A percentile compares a stretch with the other conserved stretches of the same genome.
These are phyloP conservation scores for Suillus placidus DNA, from an alignment of 768 basidiomycete genomes.

Conservation along the genomic window DNA sequence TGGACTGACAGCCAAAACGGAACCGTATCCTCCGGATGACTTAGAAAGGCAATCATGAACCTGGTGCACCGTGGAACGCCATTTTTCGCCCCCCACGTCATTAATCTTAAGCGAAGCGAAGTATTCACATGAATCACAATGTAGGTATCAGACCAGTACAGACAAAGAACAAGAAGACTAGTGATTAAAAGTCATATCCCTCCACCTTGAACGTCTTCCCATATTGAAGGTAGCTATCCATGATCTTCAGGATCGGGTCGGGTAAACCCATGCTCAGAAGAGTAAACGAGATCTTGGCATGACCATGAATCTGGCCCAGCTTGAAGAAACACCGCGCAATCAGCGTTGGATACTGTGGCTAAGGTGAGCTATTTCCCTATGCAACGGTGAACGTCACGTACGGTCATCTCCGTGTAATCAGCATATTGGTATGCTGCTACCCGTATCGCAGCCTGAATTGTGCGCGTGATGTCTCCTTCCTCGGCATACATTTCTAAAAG, in stretches of 20 bases:
- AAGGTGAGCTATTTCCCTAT: slow-evolving; percentile 5
- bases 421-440: slow-evolving; percentile 91
- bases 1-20: slow-evolving; percentile 7
- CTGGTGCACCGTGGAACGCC: background rate
- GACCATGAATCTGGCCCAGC: slow-evolving; percentile 89
- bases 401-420: slow-evolving; percentile 88
- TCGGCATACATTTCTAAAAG: slow-evolving; percentile 96
- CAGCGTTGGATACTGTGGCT: slow-evolving; percentile 78
- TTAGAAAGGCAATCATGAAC: slow-evolving; percentile 13
- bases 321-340: slow-evolving; percentile 93
- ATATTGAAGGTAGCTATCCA: slow-evolving; percentile 90
- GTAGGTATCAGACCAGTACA: background rate
- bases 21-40: slow-evolving; percentile 10
- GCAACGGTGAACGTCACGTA: slow-evolving; percentile 42
- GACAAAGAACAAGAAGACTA: background rate
- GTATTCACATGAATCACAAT: slow-evolving; percentile 1
- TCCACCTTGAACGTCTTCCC: slow-evolving; percentile 88
- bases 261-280: slow-evolving; percentile 94
- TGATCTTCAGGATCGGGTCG: slow-evolving; percentile 85
- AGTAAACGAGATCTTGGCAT: slow-evolving; percentile 92
- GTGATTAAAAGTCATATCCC: slow-evolving; percentile 73
- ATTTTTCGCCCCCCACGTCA: background rate
- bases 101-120: slow-evolving; percentile 3
- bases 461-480: slow-evolving; percentile 90
- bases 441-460: slow-evolving; percentile 89